Evolutionary conservation across 306 rosid genomes (phyloP).

Genomic region (Dalbergia cultrata): DNA sequence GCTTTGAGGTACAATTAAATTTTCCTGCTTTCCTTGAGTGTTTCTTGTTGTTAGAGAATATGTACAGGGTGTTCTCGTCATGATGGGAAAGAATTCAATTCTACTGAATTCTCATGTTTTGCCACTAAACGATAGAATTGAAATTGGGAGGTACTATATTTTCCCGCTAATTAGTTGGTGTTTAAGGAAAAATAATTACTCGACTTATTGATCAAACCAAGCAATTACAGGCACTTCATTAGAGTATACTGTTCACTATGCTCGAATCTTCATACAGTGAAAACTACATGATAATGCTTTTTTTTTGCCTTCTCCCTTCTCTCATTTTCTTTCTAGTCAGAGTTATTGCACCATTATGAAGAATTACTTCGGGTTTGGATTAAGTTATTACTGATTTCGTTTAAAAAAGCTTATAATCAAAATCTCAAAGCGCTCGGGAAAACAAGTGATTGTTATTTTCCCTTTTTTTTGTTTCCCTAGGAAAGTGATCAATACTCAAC

Average conservation of each 20-base stretch:
- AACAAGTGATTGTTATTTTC: too few species aligned
- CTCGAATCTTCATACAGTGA: not conserved
- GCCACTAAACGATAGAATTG: too few species aligned
- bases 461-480: too few species aligned
- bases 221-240: constrained; percentile 8
- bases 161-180: not conserved
- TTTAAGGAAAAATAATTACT: not conserved
- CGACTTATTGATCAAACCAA: not conserved
- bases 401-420: too few species aligned
- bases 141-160: not conserved
- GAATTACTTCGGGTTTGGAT: not conserved
- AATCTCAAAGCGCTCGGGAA: too few species aligned
- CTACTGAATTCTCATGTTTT: too few species aligned
- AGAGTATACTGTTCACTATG: constrained; percentile 8
- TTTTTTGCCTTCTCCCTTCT: not conserved
- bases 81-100: too few species aligned
- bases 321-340: not conserved
- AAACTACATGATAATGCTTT: not conserved
- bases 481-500: too few species aligned
- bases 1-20: constrained; percentile 71
- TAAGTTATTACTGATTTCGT: too few species aligned
- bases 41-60: not conserved
- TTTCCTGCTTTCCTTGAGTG: not conserved
- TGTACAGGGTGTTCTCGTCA: not conserved
- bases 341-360: constrained; percentile 12